These are phyloP conservation scores for Hemisphaericaspora xylofermentans DNA, from an alignment of 1,139 yeast species.

Conservation along the genomic window DNA sequence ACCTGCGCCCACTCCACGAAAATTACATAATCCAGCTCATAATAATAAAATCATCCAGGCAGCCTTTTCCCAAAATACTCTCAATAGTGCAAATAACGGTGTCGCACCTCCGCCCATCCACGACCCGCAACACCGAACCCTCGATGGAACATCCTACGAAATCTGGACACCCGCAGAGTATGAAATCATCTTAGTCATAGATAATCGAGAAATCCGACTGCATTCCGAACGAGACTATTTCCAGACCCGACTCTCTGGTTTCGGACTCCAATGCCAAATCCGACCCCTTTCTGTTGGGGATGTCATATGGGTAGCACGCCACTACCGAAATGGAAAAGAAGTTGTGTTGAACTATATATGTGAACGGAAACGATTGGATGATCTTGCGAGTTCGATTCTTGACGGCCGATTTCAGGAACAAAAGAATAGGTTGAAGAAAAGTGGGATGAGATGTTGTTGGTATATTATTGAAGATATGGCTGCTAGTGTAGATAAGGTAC, in stretches of 20 bases:
- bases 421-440: slow-evolving; percentile 66
- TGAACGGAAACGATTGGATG: slow-evolving; percentile 88
- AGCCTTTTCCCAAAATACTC: slow-evolving; percentile 1
- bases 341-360: slow-evolving; percentile 77
- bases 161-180: slow-evolving; percentile 45
- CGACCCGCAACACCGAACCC: slow-evolving; percentile 23
- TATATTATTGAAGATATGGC: slow-evolving; percentile 81
- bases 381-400: slow-evolving; percentile 73
- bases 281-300: slow-evolving; percentile 80
- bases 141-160: slow-evolving; percentile 30
- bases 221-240: slow-evolving; percentile 65
- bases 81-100: neutral
- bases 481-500: slow-evolving; percentile 27
- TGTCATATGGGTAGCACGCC: slow-evolving; percentile 81
- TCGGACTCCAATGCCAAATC: slow-evolving; percentile 54
- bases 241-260: slow-evolving; percentile 47
- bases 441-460: slow-evolving; percentile 66
- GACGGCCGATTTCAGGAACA: slow-evolving; percentile 92
- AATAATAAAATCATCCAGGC: slow-evolving; percentile 7
- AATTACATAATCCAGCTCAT: slow-evolving; percentile 8
- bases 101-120: no score
- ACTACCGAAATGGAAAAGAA: slow-evolving; percentile 54
- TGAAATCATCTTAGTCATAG: slow-evolving; percentile 64
- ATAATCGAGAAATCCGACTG: slow-evolving; percentile 76
- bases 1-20: neutral